A percentile compares a stretch with the other conserved stretches of the same genome.
Evolutionary conservation across 495 filamentous ascomycete species (phyloP).

Genomic region (Tricharina praecox): DNA sequence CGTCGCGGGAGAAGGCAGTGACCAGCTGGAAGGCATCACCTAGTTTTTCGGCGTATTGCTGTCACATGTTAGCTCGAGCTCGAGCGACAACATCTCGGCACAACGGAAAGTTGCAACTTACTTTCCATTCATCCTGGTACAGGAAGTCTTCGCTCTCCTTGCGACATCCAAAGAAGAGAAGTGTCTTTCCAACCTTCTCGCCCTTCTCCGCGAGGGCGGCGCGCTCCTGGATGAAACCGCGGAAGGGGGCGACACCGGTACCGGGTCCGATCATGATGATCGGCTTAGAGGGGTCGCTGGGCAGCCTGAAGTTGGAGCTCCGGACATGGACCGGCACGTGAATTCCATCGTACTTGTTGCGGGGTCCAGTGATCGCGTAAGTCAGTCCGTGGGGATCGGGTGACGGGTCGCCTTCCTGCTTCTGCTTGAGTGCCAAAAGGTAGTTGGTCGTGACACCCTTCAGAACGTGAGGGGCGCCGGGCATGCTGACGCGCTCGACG

Average conservation of each 20-base stretch:
- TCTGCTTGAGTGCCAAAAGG: conserved; percentile 85
- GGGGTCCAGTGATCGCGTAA: conserved; percentile 76
- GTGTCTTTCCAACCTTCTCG: conserved; percentile 68
- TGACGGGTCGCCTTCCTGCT: conserved; percentile 77
- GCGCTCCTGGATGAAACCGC: conserved; percentile 88
- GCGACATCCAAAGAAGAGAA: conserved; percentile 91
- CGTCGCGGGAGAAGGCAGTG: conserved; percentile 84
- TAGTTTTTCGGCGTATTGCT: conserved; percentile 68
- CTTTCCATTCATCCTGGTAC: conserved; percentile 85
- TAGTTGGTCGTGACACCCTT: conserved; percentile 97
- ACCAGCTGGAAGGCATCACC: conserved; percentile 76
- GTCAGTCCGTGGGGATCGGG: conserved; percentile 75
- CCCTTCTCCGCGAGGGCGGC: conserved; percentile 63
- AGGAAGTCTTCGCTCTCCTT: conserved; percentile 74
- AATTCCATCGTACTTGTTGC: conserved; percentile 94
- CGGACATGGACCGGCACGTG: conserved; percentile 91
- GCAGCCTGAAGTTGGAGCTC: conserved; percentile 98
- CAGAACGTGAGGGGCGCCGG: conserved; percentile 63
- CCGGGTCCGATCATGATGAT: conserved; percentile 93
- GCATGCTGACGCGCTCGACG: conserved; percentile 64
- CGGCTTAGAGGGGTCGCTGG: conserved; percentile 83
- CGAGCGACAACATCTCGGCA: too few species aligned
- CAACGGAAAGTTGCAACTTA: too few species aligned
- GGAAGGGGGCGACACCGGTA: conserved; percentile 92
- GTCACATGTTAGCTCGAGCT: background rate